Evolutionary conservation across 257 asterid genomes (phyloP).

Genomic region (Plantago elongata): DNA sequence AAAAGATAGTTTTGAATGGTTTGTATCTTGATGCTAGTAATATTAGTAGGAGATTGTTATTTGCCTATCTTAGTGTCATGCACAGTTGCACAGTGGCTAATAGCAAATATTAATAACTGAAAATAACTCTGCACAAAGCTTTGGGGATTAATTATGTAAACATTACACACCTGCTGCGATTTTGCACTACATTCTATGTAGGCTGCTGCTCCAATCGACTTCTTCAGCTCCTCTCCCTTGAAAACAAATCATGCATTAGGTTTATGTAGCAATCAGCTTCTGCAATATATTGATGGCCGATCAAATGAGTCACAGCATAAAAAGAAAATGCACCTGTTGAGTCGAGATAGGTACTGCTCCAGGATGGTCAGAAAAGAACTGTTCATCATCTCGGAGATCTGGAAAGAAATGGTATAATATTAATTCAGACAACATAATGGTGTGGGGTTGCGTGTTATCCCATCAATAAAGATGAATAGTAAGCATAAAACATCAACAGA

Average conservation of each 20-base stretch:
- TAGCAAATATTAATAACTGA: conserved; percentile 1
- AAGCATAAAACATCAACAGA: no score
- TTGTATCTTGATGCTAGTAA: no score
- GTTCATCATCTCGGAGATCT: conserved; percentile 69
- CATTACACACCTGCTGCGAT: conserved; percentile 56
- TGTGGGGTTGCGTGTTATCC: no score
- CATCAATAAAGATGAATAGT: no score
- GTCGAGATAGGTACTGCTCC: conserved; percentile 58
- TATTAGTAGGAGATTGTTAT: no score
- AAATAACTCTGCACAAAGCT: no score
- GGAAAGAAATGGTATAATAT: conserved; percentile 15
- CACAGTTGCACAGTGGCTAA: background rate
- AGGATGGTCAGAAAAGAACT: conserved; percentile 49
- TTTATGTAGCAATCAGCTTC: background rate
- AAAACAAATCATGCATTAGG: conserved; percentile 22
- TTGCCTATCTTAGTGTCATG: background rate
- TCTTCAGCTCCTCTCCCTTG: conserved; percentile 86
- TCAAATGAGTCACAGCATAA: conserved; percentile 1
- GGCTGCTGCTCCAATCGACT: conserved; percentile 65
- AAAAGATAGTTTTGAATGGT: background rate
- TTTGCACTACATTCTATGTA: conserved; percentile 84
- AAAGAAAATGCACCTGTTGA: conserved; percentile 36
- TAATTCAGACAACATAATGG: background rate
- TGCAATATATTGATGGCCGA: background rate
- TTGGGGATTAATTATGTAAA: background rate